Percentiles rank a stretch among this genome's conserved stretches.
Evolutionary conservation across 2,329 filamentous ascomycete species (phyloP).

Genomic region (Monilinia laxa): DNA sequence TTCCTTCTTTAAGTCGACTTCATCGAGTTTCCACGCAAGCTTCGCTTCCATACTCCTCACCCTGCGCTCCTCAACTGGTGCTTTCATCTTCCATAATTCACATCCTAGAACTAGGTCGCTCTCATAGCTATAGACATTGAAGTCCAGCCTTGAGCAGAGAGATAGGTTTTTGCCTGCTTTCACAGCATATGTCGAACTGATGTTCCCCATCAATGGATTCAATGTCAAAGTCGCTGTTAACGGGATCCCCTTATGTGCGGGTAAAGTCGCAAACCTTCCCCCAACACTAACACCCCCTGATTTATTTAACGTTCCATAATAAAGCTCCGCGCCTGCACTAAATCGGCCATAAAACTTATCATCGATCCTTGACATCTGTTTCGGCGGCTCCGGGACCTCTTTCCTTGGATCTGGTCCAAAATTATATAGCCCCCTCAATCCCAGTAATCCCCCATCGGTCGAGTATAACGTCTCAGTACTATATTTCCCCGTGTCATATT

Average conservation of each 20-base stretch:
- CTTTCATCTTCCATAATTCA: slow-evolving; percentile 78
- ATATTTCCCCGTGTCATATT: slow-evolving; percentile 85
- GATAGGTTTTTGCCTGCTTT: slow-evolving; percentile 80
- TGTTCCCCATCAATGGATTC: slow-evolving; percentile 90
- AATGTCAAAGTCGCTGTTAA: slow-evolving; percentile 91
- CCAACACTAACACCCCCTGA: slow-evolving; percentile 88
- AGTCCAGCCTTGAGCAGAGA: slow-evolving; percentile 88
- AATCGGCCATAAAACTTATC: slow-evolving; percentile 77
- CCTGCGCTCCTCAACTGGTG: slow-evolving; percentile 31
- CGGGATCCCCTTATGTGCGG: slow-evolving; percentile 77
- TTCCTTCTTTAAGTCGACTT: slow-evolving; percentile 31
- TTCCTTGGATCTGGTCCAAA: slow-evolving; percentile 58
- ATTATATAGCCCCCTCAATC: slow-evolving; percentile 88
- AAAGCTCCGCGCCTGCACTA: slow-evolving; percentile 87
- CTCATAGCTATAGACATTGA: slow-evolving; percentile 98
- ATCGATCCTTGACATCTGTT: slow-evolving; percentile 37
- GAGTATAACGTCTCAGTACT: slow-evolving; percentile 88
- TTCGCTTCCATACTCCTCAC: slow-evolving; percentile 55
- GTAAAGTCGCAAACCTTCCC: slow-evolving; percentile 83
- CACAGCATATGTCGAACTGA: slow-evolving; percentile 89
- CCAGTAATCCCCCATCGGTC: slow-evolving; percentile 86
- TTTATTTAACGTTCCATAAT: slow-evolving; percentile 94
- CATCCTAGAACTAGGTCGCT: slow-evolving; percentile 88
- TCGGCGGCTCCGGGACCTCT: slow-evolving; percentile 29
- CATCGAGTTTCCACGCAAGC: slow-evolving; percentile 52